A percentile compares a stretch with the other conserved stretches of the same genome.
These are phyloP conservation scores for Xeromyces bisporus DNA, from an alignment of 495 filamentous ascomycete species.

Conservation along the genomic window DNA sequence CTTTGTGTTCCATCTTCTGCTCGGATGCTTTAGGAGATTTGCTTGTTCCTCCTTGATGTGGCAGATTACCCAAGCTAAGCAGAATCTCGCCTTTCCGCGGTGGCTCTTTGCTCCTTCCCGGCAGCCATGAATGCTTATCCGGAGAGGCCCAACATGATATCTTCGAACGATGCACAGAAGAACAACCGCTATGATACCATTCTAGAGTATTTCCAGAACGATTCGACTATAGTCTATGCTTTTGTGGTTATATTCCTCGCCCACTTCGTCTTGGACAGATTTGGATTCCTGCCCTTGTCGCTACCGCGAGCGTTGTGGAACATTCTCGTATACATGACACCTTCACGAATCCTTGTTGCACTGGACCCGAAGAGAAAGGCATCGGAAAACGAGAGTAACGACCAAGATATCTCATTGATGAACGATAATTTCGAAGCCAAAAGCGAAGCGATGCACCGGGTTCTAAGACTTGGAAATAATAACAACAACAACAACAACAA, in stretches of 20 bases:
- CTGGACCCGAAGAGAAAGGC: constrained; percentile 28
- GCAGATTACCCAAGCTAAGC: constrained; percentile 8
- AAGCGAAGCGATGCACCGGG: constrained; percentile 47
- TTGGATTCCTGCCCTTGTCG: constrained; percentile 14
- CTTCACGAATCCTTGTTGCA: constrained; percentile 40
- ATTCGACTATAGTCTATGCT: constrained; percentile 11
- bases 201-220: constrained; percentile 13
- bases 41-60: constrained; percentile 1
- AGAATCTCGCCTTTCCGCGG: constrained; percentile 10
- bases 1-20: constrained; percentile 4
- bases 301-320: constrained; percentile 37
- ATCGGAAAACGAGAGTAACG: constrained; percentile 10
- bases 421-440: constrained; percentile 30
- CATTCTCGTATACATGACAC: constrained; percentile 40
- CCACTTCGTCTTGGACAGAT: constrained; percentile 14
- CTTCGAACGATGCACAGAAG: constrained; percentile 11
- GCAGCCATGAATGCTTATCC: constrained; percentile 27
- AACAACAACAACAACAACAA: neutral
- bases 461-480: constrained; percentile 44
- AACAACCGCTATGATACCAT: constrained; percentile 21
- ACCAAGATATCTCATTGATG: constrained; percentile 9
- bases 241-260: constrained; percentile 10
- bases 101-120: constrained; percentile 5
- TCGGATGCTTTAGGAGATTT: no score
- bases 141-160: constrained; percentile 19